Conservation (phyloP, 495 filamentous ascomycete species). For the Xylona heveae region DNA sequence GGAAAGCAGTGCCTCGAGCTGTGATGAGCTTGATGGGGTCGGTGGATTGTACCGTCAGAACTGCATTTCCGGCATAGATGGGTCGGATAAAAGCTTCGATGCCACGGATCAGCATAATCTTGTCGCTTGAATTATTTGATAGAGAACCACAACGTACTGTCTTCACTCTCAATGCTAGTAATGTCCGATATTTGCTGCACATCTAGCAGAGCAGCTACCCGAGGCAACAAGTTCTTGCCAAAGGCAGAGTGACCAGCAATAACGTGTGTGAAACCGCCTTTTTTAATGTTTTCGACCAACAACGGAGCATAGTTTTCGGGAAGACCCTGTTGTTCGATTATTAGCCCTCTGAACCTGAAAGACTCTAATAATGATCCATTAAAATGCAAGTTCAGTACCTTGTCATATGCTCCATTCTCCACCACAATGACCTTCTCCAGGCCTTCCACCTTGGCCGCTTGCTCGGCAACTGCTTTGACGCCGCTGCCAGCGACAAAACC, state of each 20-base stretch:
- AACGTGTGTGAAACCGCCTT: conserved; percentile 77
- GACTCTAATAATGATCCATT: neutral
- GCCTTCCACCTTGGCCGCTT: conserved; percentile 77
- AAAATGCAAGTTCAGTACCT: conserved; percentile 25
- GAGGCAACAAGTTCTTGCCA: conserved; percentile 88
- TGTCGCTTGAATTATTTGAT: neutral
- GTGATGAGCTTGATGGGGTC: conserved; percentile 80
- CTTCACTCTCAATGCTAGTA: conserved; percentile 65
- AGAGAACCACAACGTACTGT: conserved; percentile 30
- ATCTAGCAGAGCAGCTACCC: conserved; percentile 84
- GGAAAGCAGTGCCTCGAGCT: conserved; percentile 79
- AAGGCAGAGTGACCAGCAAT: conserved; percentile 85
- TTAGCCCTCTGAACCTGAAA: too few species aligned
- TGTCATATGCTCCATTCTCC: conserved; percentile 80
- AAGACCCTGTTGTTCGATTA: conserved; percentile 52
- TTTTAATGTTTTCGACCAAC: conserved; percentile 87
- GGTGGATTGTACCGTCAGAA: conserved; percentile 83
- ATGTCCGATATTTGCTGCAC: conserved; percentile 87
- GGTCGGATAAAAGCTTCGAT: conserved; percentile 65
- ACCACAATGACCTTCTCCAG: conserved; percentile 78
- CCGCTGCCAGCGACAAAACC: conserved; percentile 73
- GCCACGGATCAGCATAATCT: conserved; percentile 1
- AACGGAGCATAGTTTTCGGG: conserved; percentile 91
- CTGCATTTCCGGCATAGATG: conserved; percentile 94
- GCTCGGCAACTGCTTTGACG: conserved; percentile 58